phyloP scores from a whole-genome alignment of 2,329 filamentous ascomycete genomes.

The Xylariaceae sp. region DNA sequence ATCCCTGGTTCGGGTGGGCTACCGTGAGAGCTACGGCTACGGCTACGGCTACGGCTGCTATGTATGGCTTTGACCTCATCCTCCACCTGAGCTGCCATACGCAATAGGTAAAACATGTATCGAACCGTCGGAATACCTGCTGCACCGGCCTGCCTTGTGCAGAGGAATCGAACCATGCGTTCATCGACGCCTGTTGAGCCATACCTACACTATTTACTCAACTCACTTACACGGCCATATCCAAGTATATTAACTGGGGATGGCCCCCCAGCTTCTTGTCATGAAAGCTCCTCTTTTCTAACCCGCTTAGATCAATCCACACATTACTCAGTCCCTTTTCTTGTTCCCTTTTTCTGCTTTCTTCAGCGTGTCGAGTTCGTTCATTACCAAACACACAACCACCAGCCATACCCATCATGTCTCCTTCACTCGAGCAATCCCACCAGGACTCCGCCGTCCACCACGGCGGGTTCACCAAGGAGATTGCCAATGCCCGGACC shows the following conservation, averaged over 20 bases:
- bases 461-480: constrained; percentile 32
- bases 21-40: background rate
- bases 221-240: too few relatives aligned
- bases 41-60: too few relatives aligned
- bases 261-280: constrained; percentile 8
- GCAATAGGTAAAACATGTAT: constrained; percentile 1
- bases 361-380: constrained; percentile 34
- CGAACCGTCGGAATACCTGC: background rate
- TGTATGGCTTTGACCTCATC: constrained; percentile 4
- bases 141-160: background rate
- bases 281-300: background rate
- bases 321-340: constrained; percentile 9
- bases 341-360: constrained; percentile 20
- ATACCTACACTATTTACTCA: background rate
- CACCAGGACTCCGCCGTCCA: constrained; percentile 28
- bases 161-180: background rate
- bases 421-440: constrained; percentile 16
- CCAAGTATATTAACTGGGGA: constrained; percentile 13
- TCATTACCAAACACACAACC: constrained; percentile 27
- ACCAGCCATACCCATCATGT: constrained; percentile 17
- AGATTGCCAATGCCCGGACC: constrained; percentile 30
- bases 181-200: background rate
- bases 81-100: background rate
- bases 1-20: constrained; percentile 2
- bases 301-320: background rate